Evolutionary conservation across 2,329 filamentous ascomycete species (phyloP), one percentile per base, ranked within the genome.

Genomic region (Apiospora hydei): DNA sequence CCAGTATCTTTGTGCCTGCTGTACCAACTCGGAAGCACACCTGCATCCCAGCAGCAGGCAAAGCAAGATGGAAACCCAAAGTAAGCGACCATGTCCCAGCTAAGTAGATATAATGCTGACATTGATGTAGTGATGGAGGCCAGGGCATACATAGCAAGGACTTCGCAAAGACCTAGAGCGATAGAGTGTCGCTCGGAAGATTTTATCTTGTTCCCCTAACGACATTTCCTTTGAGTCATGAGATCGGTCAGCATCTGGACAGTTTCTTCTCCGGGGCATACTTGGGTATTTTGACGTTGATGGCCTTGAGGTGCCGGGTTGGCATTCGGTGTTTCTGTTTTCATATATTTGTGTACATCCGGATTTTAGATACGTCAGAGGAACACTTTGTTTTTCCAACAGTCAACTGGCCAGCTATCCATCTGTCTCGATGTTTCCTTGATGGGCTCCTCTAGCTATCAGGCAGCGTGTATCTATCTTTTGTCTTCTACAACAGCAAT

Each of bases 141-240:
- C 18, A 69, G 41, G 46, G 68, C 46, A 34, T 69, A 69, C 21
- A 69, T 69, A 34, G 68, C 46, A 14, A 47, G 16, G 8, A 53
- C 13, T 21, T 69, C 68, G 14, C 44, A 53, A 49, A 38, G 30
- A 41, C 68, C 57, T n/a, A 64, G 34, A 4, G 24, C 18, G 34
- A 24, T 41, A 10, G 34, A 64, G 57, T 64, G 14, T 24, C 21
- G 4, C 10, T n/a, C 57, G 34, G 57, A 24, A 1, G 57, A 64
- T 41, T 64, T 64, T 64, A 11, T 64, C n/a, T 41, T 64, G 34
- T 64, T 64, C 11, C 57, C 57, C 18, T 64, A 18, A 64, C 8
- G 2, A 10, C 3, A 14, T 14, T 13, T 4, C 10, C 34, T n/a
- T 41, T 10, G 10, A 41, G 2, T 18, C 7, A 8, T 34, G 10